These are phyloP conservation scores for Fomitopsis pinicola DNA, from an alignment of 1,284 basidiomycete genomes.

Conservation along the genomic window DNA sequence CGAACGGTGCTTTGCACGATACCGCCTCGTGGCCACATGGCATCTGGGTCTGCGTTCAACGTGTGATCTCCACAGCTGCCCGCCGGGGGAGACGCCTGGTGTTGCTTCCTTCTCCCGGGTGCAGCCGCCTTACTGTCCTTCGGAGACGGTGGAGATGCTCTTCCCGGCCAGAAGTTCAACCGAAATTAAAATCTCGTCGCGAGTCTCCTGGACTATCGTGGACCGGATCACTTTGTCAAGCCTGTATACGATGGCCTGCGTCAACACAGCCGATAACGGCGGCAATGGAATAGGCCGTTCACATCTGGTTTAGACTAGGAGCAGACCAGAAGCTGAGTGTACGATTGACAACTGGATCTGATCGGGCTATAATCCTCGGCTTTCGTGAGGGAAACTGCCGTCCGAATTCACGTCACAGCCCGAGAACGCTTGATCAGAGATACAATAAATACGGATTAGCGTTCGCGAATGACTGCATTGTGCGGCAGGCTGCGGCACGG, in stretches of 20 bases:
- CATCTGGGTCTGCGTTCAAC: conserved; percentile 1
- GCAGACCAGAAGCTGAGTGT: background rate
- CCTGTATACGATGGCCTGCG: background rate
- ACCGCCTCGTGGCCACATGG: conserved; percentile 11
- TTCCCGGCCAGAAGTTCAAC: conserved; percentile 18
- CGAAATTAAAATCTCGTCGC: conserved; percentile 12
- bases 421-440: background rate
- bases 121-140: conserved; percentile 3
- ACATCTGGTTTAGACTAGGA: background rate
- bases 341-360: conserved; percentile 2
- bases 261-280: background rate
- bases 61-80: conserved; percentile 5
- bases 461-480: background rate
- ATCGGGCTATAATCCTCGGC: background rate
- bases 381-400: background rate
- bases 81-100: background rate
- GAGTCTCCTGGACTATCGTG: conserved; percentile 1
- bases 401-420: background rate
- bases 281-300: background rate
- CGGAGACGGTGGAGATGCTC: conserved; percentile 15
- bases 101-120: conserved; percentile 1
- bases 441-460: background rate
- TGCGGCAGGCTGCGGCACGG: background rate
- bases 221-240: conserved; percentile 9
- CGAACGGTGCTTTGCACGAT: conserved; percentile 1